phyloP scores from a whole-genome alignment of 345 rosid genomes.

The Lepidium didymum region DNA sequence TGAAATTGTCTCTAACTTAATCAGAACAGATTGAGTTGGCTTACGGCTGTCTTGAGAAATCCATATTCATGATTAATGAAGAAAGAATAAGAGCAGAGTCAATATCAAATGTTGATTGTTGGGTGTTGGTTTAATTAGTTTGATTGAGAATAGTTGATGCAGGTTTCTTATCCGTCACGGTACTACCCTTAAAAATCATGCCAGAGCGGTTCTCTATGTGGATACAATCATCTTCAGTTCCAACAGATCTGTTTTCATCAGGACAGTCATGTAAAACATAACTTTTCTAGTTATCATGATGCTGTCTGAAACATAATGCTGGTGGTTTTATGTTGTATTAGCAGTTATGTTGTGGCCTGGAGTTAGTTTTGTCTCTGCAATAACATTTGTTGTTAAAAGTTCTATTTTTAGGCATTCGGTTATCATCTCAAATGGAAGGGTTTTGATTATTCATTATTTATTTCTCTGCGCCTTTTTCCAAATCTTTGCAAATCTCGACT shows the following conservation, averaged over 20 bases:
- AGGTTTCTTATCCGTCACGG: too few species aligned
- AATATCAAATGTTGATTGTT: too few species aligned
- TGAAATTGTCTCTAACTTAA: background rate
- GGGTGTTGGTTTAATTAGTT: too few species aligned
- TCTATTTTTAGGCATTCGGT: conserved; percentile 18
- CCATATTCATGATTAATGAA: background rate
- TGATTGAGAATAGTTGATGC: too few species aligned
- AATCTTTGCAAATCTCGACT: conserved; percentile 12
- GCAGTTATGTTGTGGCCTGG: conserved; percentile 1
- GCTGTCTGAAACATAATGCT: conserved; percentile 13
- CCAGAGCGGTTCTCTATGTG: too few species aligned
- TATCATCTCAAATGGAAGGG: conserved; percentile 3
- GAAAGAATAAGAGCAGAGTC: background rate
- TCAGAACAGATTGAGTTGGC: background rate
- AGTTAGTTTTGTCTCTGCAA: conserved; percentile 20
- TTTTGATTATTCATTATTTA: background rate
- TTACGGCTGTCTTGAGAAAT: background rate
- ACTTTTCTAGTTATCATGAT: background rate
- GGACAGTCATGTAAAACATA: background rate
- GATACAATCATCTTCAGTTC: background rate
- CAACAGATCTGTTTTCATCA: background rate
- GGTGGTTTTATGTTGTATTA: background rate
- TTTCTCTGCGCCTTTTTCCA: background rate
- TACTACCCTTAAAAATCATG: too few species aligned
- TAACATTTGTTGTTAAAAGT: conserved; percentile 7